These are phyloP conservation scores for Cadophora malorum DNA, from an alignment of 2,329 filamentous ascomycete genomes.

Conservation along the genomic window DNA sequence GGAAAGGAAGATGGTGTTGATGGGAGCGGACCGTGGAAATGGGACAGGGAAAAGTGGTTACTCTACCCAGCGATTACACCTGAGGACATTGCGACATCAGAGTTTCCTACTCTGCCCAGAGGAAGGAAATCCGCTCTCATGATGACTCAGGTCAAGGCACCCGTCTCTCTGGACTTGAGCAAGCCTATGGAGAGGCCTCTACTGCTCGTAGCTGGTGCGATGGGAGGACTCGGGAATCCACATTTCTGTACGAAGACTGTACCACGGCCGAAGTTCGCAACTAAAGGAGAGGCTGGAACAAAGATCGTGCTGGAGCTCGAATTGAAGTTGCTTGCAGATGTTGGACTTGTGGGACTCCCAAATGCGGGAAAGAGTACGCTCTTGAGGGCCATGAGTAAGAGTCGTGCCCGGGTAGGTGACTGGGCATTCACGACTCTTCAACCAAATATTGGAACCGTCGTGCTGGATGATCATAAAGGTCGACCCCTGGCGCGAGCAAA, in stretches of 20 bases:
- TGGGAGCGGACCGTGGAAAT: conserved; percentile 47
- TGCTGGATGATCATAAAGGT: conserved; percentile 86
- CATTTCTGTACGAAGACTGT: conserved; percentile 84
- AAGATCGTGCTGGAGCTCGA: conserved; percentile 84
- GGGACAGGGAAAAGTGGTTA: conserved; percentile 76
- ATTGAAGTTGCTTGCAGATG: conserved; percentile 92
- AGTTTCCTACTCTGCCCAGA: conserved; percentile 62
- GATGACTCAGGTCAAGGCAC: conserved; percentile 67
- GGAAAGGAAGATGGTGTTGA: conserved; percentile 47
- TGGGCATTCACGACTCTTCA: conserved; percentile 98
- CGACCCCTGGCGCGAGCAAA: conserved; percentile 60
- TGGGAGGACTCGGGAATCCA: conserved; percentile 91
- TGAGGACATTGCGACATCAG: conserved; percentile 68
- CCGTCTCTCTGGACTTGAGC: conserved; percentile 75
- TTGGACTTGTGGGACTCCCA: conserved; percentile 91
- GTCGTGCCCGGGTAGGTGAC: conserved; percentile 84
- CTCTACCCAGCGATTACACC: conserved; percentile 81
- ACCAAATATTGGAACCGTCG: conserved; percentile 94
- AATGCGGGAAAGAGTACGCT: conserved; percentile 97
- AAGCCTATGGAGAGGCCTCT: conserved; percentile 83
- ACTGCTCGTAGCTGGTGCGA: conserved; percentile 83
- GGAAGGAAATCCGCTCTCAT: conserved; percentile 62
- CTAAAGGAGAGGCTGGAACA: conserved; percentile 81
- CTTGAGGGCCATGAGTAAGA: conserved; percentile 85
- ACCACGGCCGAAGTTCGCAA: conserved; percentile 84